These are phyloP conservation scores for Calamus simplicifolius DNA, from an alignment of 176 grass and related monocot species.

Conservation along the genomic window DNA sequence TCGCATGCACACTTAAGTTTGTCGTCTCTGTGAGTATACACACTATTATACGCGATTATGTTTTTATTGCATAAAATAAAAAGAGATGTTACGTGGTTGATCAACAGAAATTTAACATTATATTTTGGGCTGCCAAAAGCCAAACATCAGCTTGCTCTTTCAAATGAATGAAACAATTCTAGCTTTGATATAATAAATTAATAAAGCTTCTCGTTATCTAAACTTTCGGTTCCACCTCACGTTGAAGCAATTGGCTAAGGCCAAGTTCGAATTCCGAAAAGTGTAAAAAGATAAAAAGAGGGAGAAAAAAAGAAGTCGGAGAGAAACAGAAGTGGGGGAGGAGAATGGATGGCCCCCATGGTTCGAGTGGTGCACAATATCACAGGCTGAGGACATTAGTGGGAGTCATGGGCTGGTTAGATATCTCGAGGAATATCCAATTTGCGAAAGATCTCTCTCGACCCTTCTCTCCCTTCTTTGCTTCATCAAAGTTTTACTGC, in stretches of 20 bases:
- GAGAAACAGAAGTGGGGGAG: background rate
- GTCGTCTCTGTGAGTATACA: no score
- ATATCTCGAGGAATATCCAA: conserved; percentile 8
- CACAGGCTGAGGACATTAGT: background rate
- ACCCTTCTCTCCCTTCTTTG: background rate
- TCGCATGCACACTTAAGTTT: no score
- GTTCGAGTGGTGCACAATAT: background rate
- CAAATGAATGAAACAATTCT: no score
- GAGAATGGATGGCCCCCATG: background rate
- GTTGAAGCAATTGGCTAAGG: no score
- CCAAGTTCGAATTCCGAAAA: background rate
- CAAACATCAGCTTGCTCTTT: no score
- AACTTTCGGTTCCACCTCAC: background rate
- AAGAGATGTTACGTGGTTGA: no score
- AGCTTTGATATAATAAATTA: background rate
- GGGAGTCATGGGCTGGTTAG: background rate
- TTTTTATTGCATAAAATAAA: no score
- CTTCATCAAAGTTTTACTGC: no score
- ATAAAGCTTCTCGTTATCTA: background rate
- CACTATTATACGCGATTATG: no score
- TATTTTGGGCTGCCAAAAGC: no score
- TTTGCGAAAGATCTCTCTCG: background rate
- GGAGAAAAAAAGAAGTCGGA: background rate
- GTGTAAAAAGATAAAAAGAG: background rate
- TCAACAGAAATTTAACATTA: no score